Base-by-base conservation (phyloP, 306 rosid species). In the Prunus mume region DNA sequence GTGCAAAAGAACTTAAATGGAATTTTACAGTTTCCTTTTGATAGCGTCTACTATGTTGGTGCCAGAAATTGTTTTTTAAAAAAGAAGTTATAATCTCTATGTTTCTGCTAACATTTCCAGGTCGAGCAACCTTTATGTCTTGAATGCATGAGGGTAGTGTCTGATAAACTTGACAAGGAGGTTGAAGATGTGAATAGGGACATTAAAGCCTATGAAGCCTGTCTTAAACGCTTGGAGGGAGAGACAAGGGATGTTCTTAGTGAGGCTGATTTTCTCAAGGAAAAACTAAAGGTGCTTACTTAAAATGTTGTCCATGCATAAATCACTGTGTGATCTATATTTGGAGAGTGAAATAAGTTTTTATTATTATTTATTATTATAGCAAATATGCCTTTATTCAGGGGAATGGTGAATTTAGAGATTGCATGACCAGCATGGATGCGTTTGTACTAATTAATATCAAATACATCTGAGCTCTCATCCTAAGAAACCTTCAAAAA, bases 111-210 rank as follows among this genome's bases (percentile, higher is more conserved):
- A 69, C 15, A 46, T 83, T 69, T 85, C 43, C 90, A 96, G 99
- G 97, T 91, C 65, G 97, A 96, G 72, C 99, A 92, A 81, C 99
- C 99, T 76, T 78, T 96, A 70, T 96, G 99, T 83, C 93, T 96
- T 61, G 99, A 92, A 69, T 96, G 99, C 88, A 96, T 92, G 99
- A 86, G 97, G 80, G 77, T 92, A 65, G 86, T 96, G 81, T 92
- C 95, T 19, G 97, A 92, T 76, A 91, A 96, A 84, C 97, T 96
- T 76, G 96, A 96, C 82, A 92, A 92, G 84, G 97, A 92, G 87
- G 91, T 89, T 75, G 97, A 92, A 86, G 99, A 96, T 78, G 97
- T 91, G 50, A 88, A 87, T 81, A 88, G 89, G 83, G 99, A 95
- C 84, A 92, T 91, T 64, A 91, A 85, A 82, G 92, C 97, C 45